Conservation (phyloP, 2,329 filamentous ascomycete species). For the Lachnum nothofagi region DNA sequence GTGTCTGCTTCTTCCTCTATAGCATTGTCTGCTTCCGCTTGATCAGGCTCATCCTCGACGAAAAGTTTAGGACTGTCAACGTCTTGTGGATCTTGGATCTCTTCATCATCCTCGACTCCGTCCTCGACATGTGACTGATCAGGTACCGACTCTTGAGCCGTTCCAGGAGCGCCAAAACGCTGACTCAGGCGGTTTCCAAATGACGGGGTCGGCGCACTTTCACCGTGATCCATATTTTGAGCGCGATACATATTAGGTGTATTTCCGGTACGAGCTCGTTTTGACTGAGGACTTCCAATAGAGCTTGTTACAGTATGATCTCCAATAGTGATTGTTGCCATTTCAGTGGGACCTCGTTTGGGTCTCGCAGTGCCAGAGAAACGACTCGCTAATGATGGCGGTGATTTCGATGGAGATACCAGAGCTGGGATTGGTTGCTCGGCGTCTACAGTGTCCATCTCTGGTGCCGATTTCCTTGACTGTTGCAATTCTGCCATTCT, state of each 20-base stretch:
- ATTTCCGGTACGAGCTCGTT: constrained; percentile 20
- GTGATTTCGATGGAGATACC: constrained; percentile 23
- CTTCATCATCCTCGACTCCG: constrained; percentile 11
- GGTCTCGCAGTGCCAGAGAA: constrained; percentile 20
- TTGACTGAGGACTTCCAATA: constrained; percentile 27
- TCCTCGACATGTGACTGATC: constrained; percentile 17
- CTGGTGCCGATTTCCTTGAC: neutral
- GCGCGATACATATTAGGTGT: constrained; percentile 4
- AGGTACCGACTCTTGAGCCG: constrained; percentile 7
- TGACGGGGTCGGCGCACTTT: constrained; percentile 15
- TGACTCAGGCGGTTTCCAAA: constrained; percentile 30
- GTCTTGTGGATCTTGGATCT: neutral
- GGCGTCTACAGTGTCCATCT: constrained; percentile 3
- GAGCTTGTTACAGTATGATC: constrained; percentile 30
- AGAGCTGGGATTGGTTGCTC: constrained; percentile 25
- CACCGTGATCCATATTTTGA: neutral
- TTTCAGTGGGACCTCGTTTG: constrained; percentile 21
- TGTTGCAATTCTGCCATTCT: constrained; percentile 27
- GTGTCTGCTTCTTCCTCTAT: constrained; percentile 4
- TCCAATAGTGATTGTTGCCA: constrained; percentile 34
- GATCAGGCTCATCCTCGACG: constrained; percentile 10
- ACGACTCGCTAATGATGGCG: constrained; percentile 23
- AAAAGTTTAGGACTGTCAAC: neutral
- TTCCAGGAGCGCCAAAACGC: constrained; percentile 29
- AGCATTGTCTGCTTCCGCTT: neutral